Percentiles rank a stretch among this genome's conserved stretches.
Conservation (phyloP, 768 basidiomycete genomes). For the Mycena venus region DNA sequence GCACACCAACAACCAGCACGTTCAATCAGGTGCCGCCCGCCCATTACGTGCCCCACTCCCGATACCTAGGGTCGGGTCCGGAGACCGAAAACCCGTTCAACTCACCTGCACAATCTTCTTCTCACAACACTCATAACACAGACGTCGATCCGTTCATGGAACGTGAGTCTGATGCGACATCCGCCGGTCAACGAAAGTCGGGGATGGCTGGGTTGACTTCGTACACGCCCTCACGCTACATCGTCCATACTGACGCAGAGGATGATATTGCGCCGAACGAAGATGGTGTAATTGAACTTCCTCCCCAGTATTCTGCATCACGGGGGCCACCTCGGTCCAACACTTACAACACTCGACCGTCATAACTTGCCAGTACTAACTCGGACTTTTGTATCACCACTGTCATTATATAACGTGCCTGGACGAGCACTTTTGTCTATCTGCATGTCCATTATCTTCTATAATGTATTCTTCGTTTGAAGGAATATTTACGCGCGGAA, state of each 20-base stretch:
- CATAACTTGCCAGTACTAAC: background rate
- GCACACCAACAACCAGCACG: background rate
- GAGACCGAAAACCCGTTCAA: slow-evolving; percentile 23
- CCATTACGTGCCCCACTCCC: slow-evolving; percentile 38
- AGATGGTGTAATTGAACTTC: slow-evolving; percentile 77
- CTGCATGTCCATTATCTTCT: background rate
- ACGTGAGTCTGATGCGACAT: slow-evolving; percentile 39
- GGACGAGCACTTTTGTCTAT: background rate
- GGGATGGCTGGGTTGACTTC: slow-evolving; percentile 61
- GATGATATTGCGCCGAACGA: slow-evolving; percentile 62
- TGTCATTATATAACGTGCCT: background rate
- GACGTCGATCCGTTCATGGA: slow-evolving; percentile 34
- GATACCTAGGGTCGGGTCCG: slow-evolving; percentile 33
- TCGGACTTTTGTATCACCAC: slow-evolving; percentile 7
- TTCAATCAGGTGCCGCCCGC: slow-evolving; percentile 15
- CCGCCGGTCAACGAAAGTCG: slow-evolving; percentile 66
- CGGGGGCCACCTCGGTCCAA: slow-evolving; percentile 41
- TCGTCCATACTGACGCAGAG: slow-evolving; percentile 79
- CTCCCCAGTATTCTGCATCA: slow-evolving; percentile 77
- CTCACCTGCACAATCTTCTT: background rate
- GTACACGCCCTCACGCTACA: slow-evolving; percentile 66
- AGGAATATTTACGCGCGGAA: background rate
- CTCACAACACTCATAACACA: background rate
- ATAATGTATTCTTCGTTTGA: background rate
- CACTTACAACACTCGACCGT: background rate